Conservation (phyloP, 2,329 filamentous ascomycete genomes). For the Trichoderma gracile region DNA sequence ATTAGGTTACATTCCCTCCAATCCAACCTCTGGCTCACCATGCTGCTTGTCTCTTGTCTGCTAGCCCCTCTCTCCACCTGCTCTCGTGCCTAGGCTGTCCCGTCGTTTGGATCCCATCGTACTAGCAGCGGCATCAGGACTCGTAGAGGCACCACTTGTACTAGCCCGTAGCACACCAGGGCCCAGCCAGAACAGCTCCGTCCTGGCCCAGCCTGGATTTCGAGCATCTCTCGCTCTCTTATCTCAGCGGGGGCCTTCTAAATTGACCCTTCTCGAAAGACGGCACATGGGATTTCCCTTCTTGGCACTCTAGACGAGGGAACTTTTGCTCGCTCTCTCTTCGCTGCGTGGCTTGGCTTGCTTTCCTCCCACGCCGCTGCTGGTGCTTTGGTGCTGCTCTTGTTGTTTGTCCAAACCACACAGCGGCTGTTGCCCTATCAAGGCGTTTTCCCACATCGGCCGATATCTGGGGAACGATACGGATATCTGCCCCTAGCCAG, state of each 20-base stretch:
- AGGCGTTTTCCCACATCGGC: slow-evolving; percentile 29
- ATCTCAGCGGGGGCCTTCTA: slow-evolving; percentile 27
- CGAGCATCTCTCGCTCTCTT: slow-evolving; percentile 26
- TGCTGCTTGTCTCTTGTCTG: slow-evolving; percentile 26
- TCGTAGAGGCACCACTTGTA: too few species aligned
- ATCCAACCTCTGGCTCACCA: slow-evolving; percentile 19
- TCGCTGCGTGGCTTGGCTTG: slow-evolving; percentile 39
- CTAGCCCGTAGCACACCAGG: neutral
- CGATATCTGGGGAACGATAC: slow-evolving; percentile 30
- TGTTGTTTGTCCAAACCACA: slow-evolving; percentile 23
- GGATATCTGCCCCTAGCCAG: slow-evolving; percentile 26
- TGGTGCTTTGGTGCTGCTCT: neutral
- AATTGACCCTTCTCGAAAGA: slow-evolving; percentile 27
- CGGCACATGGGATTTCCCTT: slow-evolving; percentile 40
- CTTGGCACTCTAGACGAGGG: slow-evolving; percentile 42
- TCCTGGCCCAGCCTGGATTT: slow-evolving; percentile 1
- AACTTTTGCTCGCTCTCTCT: slow-evolving; percentile 45
- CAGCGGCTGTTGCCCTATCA: slow-evolving; percentile 28
- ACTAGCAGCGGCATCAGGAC: slow-evolving; percentile 6
- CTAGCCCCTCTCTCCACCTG: slow-evolving; percentile 19
- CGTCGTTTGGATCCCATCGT: slow-evolving; percentile 16
- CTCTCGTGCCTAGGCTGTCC: slow-evolving; percentile 25
- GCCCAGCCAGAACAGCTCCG: slow-evolving; percentile 6
- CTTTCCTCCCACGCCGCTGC: slow-evolving; percentile 19
- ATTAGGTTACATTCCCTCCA: slow-evolving; percentile 32